Evolutionary conservation across 768 basidiomycete genomes (phyloP).

Genomic region (Phaeotremella fagi): DNA sequence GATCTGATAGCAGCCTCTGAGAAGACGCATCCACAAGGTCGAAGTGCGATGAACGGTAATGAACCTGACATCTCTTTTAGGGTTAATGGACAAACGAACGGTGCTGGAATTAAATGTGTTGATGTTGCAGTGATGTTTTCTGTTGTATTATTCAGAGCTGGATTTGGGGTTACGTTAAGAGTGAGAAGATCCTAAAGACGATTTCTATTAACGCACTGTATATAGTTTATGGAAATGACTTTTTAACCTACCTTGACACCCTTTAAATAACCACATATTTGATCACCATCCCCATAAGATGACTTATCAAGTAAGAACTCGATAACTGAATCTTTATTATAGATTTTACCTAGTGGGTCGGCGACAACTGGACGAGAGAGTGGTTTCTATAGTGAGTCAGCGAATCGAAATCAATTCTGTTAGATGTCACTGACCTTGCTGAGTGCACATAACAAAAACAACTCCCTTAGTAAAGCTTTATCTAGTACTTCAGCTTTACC

Average conservation of each 20-base stretch:
- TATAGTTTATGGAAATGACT: background rate
- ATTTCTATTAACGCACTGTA: background rate
- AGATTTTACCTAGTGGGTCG: slow-evolving; percentile 86
- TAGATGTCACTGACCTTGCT: slow-evolving; percentile 79
- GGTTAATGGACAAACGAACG: slow-evolving; percentile 86
- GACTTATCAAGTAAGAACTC: slow-evolving; percentile 80
- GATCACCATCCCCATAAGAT: slow-evolving; percentile 82
- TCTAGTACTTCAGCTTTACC: slow-evolving; percentile 76
- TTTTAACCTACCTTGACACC: slow-evolving; percentile 68
- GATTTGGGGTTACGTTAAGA: slow-evolving; percentile 72
- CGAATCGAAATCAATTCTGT: too few species aligned
- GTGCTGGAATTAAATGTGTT: slow-evolving; percentile 53
- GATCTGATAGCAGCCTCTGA: slow-evolving; percentile 76
- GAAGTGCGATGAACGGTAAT: slow-evolving; percentile 81
- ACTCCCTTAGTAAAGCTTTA: slow-evolving; percentile 78
- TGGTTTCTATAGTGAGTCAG: too few species aligned
- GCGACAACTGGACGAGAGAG: slow-evolving; percentile 85
- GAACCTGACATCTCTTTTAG: slow-evolving; percentile 91
- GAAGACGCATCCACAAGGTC: slow-evolving; percentile 84
- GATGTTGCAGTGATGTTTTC: slow-evolving; percentile 42
- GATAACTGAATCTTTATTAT: slow-evolving; percentile 91
- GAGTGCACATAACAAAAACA: slow-evolving; percentile 89
- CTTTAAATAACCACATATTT: slow-evolving; percentile 86
- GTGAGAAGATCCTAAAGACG: slow-evolving; percentile 71
- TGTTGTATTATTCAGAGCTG: slow-evolving; percentile 54